A percentile compares a stretch with the other conserved stretches of the same genome.
Evolutionary conservation across 2,329 filamentous ascomycete genomes (phyloP).

Genomic region (Cadophora luteo-olivacea): DNA sequence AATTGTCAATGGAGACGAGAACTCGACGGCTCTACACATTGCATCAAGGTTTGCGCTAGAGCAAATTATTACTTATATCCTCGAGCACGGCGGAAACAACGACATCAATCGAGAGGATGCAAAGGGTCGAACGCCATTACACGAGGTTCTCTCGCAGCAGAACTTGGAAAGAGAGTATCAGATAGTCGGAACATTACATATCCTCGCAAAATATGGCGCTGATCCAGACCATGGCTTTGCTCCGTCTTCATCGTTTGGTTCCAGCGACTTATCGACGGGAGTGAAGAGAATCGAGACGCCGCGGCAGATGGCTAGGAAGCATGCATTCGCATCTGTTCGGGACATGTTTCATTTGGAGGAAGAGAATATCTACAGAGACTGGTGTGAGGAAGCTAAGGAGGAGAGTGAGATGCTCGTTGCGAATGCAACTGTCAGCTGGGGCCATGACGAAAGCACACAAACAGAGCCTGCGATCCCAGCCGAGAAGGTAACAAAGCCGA

Average conservation of each 20-base stretch:
- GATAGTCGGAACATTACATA: not conserved
- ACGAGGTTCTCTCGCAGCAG: constrained; percentile 27
- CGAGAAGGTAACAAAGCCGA: not conserved
- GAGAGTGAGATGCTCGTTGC: not conserved
- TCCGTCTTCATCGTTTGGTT: not conserved
- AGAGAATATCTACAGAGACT: not conserved
- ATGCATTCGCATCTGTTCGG: not conserved
- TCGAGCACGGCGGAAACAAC: not conserved
- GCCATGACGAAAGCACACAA: not conserved
- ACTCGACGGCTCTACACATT: constrained; percentile 12
- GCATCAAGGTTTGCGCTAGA: constrained; percentile 17
- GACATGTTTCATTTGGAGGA: not conserved
- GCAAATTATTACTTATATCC: not conserved
- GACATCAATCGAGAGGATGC: constrained; percentile 15
- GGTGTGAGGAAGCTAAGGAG: constrained; percentile 8
- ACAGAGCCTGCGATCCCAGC: not conserved
- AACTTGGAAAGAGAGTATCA: not conserved
- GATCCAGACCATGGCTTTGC: constrained; percentile 8
- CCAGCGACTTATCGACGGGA: not conserved
- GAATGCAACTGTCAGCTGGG: not conserved
- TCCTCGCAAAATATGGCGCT: constrained; percentile 13
- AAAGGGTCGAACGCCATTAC: constrained; percentile 10
- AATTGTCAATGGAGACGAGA: not conserved
- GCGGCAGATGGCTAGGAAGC: constrained; percentile 3
- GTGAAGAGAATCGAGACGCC: not conserved